Evolutionary conservation across 768 basidiomycete species (phyloP), one percentile per base, ranked within the genome.

Genomic region (Psilocybe cubensis): DNA sequence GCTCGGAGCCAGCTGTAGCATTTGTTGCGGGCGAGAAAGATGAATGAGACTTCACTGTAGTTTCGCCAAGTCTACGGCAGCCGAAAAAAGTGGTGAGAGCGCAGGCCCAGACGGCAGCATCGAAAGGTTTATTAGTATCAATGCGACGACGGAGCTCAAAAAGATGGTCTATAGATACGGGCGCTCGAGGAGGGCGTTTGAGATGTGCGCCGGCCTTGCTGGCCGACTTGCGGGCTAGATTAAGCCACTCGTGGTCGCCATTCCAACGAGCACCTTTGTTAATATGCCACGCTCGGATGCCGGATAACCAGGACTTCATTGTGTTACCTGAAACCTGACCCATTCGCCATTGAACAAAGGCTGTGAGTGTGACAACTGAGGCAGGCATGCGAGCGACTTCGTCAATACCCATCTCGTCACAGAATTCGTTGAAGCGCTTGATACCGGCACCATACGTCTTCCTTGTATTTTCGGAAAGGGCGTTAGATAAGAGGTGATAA

Each of bases 51-150:
- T 65, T 57, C 1, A 73, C 58, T 4, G 68, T 66, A 0, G 58
- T 61, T 53, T 78, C 72, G 0, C 77, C 70, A 0, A 80, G 62
- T 3, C 63, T 49, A 0, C 66, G 46, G 24, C 67, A 71, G 17
- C 76, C 69, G 66, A 70, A 79, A 59, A 80, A 80, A 0, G 76
- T 65, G 0, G 60, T 31, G 0, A 56, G 31, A 0, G 78, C 75
- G 2, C 68, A 38, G 0, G 77, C 77, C 67, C 68, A 78, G 7
- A 76, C 40, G 0, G 76, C 73, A 3, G 72, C 70, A 49, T 76
- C 63, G 9, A 69, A 63, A 0, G 75, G 56, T 23, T 64, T 45
- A 0, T 58, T 21, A 0, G 74, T 47, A 38, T 73, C 58, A 0
- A 81, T 64, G 9, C 20, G 11, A 0, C 41, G 8, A 0, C 24